Evolutionary conservation across 805 yeast genomes (phyloP).

Genomic region (Teunomyces funiuensis): DNA sequence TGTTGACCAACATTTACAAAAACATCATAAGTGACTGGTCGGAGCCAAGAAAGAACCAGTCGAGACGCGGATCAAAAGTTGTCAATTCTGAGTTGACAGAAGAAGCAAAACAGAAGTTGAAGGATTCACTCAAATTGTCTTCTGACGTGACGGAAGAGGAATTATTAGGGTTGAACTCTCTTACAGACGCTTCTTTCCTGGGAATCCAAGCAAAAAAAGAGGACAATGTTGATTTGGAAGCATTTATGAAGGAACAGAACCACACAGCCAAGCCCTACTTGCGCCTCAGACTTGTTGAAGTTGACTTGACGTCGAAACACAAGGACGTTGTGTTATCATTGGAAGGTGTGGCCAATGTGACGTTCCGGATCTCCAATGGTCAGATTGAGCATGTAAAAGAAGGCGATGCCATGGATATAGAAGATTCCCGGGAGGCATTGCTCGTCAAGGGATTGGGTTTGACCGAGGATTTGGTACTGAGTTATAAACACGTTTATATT

Average conservation of each 20-base stretch:
- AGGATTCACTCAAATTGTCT: constrained; percentile 34
- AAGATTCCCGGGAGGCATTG: constrained; percentile 10
- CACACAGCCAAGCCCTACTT: constrained; percentile 10
- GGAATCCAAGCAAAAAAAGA: constrained; percentile 16
- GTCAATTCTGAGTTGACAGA: constrained; percentile 16
- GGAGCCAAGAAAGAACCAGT: neutral
- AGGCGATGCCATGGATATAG: constrained; percentile 23
- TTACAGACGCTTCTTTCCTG: constrained; percentile 22
- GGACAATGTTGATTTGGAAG: constrained; percentile 21
- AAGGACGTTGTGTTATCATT: constrained; percentile 24
- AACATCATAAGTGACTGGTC: constrained; percentile 3
- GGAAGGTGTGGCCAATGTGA: constrained; percentile 17
- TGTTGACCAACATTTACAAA: constrained; percentile 22
- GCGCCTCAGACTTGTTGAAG: constrained; percentile 19
- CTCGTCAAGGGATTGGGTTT: constrained; percentile 28
- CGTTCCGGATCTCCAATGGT: constrained; percentile 34
- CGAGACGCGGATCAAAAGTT: constrained; percentile 8
- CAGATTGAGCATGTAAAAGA: neutral
- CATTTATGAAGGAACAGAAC: constrained; percentile 21
- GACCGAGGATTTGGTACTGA: constrained; percentile 29
- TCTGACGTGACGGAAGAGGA: constrained; percentile 41
- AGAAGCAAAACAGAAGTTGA: constrained; percentile 29
- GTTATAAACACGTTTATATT: constrained; percentile 1
- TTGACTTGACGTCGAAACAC: constrained; percentile 22
- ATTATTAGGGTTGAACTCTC: constrained; percentile 32